phyloP scores from a whole-genome alignment of 2,329 filamentous ascomycete species.

The Penicillium verrucosum region DNA sequence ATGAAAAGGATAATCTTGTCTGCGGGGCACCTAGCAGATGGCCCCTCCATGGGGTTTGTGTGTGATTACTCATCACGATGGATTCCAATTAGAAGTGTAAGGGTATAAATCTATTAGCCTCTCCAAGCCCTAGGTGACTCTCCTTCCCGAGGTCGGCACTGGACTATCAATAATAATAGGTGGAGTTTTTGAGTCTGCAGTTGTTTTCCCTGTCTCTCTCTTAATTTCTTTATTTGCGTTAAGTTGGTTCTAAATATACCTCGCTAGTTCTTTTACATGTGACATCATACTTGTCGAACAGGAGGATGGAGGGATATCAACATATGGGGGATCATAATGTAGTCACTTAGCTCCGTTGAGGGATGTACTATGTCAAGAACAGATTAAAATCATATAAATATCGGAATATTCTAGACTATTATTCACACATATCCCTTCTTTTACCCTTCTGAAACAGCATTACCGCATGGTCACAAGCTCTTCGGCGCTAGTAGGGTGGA shows the following conservation, averaged over 20 bases:
- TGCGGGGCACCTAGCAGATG: not conserved
- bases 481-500: slow-evolving; percentile 73
- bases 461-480: slow-evolving; percentile 60
- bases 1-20: not conserved
- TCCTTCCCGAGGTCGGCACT: too few species aligned
- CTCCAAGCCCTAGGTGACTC: not conserved
- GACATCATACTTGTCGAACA: too few species aligned
- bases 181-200: not conserved
- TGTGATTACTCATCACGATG: not conserved
- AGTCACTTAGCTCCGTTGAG: too few species aligned
- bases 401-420: not conserved
- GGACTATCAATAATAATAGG: not conserved
- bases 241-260: not conserved
- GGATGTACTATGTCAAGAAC: not conserved
- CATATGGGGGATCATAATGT: not conserved
- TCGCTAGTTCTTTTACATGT: not conserved
- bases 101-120: not conserved
- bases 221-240: not conserved
- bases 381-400: not conserved
- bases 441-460: slow-evolving; percentile 5
- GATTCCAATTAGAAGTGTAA: not conserved
- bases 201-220: not conserved
- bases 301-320: not conserved
- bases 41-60: not conserved
- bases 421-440: not conserved